Base-by-base conservation (phyloP, 2,329 filamentous ascomycete species). In the Aspergillus fumigatus region DNA sequence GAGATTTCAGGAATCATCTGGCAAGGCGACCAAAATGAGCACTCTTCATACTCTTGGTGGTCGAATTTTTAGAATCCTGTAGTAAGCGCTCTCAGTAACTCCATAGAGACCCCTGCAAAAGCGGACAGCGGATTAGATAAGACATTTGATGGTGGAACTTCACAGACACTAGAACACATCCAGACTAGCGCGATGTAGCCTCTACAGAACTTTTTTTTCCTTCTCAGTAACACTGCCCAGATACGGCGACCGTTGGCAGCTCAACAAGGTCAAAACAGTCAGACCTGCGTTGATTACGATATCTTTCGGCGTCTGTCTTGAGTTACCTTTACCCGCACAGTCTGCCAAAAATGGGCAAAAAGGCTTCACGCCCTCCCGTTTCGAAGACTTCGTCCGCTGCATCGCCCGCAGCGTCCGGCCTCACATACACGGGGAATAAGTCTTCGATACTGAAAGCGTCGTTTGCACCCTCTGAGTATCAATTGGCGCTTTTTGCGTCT, bases 401-500 rank as follows among this genome's bases (percentile, higher is more conserved):
- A 56, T 69, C 73, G 61, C 71, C 72, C 48, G 68, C 73, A 40
- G 68, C 70, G 14, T 67, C 71, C 17, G 67, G 72, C 45, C 61
- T 70, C 45, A 72, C 75, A 50, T 65, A 71, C 54, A 64, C 68
- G n/a, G 69, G 69, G 52, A 76, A 69, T 61, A 77, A 75, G 64
- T 79, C 78, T 32, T 79, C 79, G 4, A 75, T 80, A n/a, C 61
- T 80, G 52, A 75, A 73, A 61, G 77, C 79, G 19, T 75, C 78
- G 14, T 82, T 82, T 66, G 76, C 79, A 4, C 80, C 80, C 2
- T 79, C 78, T 6, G 73, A 76, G 55, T 79, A 78, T 51, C 79
- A 80, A 71, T 73, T 81, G 65, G 73, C 78, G 11, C 73, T 82
- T 40, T 82, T 82, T 67, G 80, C 80, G 21, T 82, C 80, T 17